A percentile compares a stretch with the other conserved stretches of the same genome.
Evolutionary conservation across 345 rosid genomes (phyloP).

Genomic region (Rubroshorea leprosula): DNA sequence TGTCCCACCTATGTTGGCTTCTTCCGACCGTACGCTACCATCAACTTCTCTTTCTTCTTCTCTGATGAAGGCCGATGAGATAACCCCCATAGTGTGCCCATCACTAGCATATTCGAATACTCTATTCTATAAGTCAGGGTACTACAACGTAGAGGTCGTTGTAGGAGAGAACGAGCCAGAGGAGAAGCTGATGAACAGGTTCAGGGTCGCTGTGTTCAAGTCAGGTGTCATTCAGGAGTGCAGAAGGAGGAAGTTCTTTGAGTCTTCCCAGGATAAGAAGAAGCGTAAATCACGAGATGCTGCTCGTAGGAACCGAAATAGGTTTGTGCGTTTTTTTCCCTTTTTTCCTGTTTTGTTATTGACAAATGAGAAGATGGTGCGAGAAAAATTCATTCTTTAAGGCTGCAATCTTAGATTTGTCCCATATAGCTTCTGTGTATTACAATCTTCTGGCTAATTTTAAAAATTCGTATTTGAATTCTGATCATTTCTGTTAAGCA

Average conservation of each 20-base stretch:
- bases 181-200: slow-evolving; percentile 29
- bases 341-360: background rate
- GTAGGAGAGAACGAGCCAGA: slow-evolving; percentile 36
- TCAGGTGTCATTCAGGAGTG: slow-evolving; percentile 30
- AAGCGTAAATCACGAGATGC: slow-evolving; percentile 34
- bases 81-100: slow-evolving; percentile 9
- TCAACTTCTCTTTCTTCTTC: background rate
- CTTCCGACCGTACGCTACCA: background rate
- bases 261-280: slow-evolving; percentile 26
- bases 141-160: slow-evolving; percentile 28
- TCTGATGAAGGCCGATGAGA: background rate
- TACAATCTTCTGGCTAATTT: no score
- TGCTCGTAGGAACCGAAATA: slow-evolving; percentile 26
- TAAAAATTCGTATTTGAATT: no score
- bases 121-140: slow-evolving; percentile 26
- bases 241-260: slow-evolving; percentile 33
- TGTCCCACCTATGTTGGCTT: background rate
- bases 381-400: no score
- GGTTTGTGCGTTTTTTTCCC: slow-evolving; percentile 17
- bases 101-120: slow-evolving; percentile 20
- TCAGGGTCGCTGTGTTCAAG: slow-evolving; percentile 26
- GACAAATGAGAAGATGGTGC: background rate
- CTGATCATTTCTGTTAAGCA: no score
- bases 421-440: no score
- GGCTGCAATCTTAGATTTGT: no score